Percentiles rank a stretch among this genome's conserved stretches.
phyloP scores from a whole-genome alignment of 192 early-diverging fungal genomes.

The Globomyces pollinis-pini region DNA sequence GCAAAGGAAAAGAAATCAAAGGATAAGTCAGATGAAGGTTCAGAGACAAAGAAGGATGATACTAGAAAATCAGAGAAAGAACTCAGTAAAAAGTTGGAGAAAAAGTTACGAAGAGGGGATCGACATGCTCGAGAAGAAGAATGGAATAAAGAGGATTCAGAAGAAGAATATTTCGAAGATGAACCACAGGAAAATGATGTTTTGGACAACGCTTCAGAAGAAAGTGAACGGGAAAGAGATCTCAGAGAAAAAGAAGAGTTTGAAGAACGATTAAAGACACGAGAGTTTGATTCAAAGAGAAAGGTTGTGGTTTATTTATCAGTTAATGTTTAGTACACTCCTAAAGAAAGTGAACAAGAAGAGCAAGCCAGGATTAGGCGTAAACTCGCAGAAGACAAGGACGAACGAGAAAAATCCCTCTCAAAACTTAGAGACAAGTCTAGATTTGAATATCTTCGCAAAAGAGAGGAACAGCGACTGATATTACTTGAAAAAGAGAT shows the following conservation, averaged over 20 bases:
- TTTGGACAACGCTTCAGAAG: conserved; percentile 9
- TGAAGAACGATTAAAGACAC: conserved; percentile 68
- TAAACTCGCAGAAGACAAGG: conserved; percentile 75
- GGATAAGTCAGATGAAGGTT: conserved; percentile 82
- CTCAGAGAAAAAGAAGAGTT: conserved; percentile 86
- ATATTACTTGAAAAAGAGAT: conserved; percentile 69
- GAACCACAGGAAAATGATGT: not conserved
- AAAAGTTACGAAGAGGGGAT: not conserved
- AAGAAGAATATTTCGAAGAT: not conserved
- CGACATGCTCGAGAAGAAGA: conserved; percentile 12
- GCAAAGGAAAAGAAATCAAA: conserved; percentile 33
- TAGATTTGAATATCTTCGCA: conserved; percentile 83
- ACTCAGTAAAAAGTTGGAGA: conserved; percentile 18
- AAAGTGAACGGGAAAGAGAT: conserved; percentile 52
- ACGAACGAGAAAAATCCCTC: conserved; percentile 59
- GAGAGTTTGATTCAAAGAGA: conserved; percentile 64
- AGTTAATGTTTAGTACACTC: not conserved
- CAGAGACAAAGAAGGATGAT: conserved; percentile 71
- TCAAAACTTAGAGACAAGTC: conserved; percentile 77
- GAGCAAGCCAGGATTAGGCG: conserved; percentile 59
- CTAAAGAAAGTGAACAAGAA: conserved; percentile 27
- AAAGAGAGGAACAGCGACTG: conserved; percentile 76
- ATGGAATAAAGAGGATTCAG: not conserved
- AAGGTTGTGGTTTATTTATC: too few species aligned
- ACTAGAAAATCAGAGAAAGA: conserved; percentile 76